Base-by-base conservation (phyloP, 1,284 basidiomycete genomes). In the Porodaedalea pini region DNA sequence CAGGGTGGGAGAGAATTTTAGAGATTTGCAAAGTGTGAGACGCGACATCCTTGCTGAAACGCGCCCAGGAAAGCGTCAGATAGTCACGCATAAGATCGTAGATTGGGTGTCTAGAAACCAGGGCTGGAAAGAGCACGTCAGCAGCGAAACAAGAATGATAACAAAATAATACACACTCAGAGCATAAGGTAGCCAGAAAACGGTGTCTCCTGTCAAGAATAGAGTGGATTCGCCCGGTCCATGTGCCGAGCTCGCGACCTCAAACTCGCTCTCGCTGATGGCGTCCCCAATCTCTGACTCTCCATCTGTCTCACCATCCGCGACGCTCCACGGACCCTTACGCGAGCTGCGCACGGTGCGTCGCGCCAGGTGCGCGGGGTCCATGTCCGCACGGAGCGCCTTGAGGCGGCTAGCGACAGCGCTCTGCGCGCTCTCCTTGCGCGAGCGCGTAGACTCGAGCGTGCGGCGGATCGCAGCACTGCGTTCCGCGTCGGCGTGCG, bases 21-120 rank as follows among this genome's bases (percentile, higher is more conserved):
- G 86, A 86, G 59, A 92, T 92, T 69, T 90, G 90, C 49, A 92
- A 76, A 2, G 89, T 90, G 67, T 92, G 90, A 2, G 88, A 89
- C 71, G 90, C 88, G 5, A 92, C 91, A 65, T 95, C 91, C 72
- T 94, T 94, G 61, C 88, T 91, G 75, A 94, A 95, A 51, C 91
- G 85, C 11, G 93, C 91, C 92, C 92, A 95, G 21, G 90, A 90
- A 54, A 94, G 82, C 21, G 92, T 93, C 41, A 95, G 81, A 68
- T 93, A 95, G 73, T 96, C 93, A 54, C 90, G 83, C 88, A 95
- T 92, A 55, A 94, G 78, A 68, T 95, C 92, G 73, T 94, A 95
- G 63, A 95, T 91, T 0, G 93, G 93, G 71, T 90, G 89, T 27
- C 91, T 85, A 40, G 93, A 95, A 21, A 95, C 91, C 61, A 92